Percentiles rank a stretch among this genome's conserved stretches.
Evolutionary conservation across 257 asterid species (phyloP).

Genomic region (Lycium ferocissimum): DNA sequence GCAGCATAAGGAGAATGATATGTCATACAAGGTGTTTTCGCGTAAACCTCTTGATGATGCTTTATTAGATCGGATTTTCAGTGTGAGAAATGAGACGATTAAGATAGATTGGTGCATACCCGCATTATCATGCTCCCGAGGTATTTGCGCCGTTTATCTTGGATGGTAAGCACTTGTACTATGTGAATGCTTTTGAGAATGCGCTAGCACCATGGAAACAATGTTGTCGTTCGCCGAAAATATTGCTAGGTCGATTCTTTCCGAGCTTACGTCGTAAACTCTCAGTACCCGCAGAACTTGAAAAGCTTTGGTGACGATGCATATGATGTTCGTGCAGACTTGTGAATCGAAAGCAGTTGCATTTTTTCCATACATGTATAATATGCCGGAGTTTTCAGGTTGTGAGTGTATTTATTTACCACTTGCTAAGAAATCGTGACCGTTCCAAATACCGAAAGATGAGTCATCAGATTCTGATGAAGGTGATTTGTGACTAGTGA

Average conservation of each 20-base stretch:
- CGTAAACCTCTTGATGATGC: constrained; percentile 71
- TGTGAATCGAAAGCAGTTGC: constrained; percentile 42
- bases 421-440: constrained; percentile 55
- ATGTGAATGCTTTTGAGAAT: constrained; percentile 93
- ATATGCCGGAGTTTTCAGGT: neutral
- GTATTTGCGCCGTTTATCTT: constrained; percentile 72
- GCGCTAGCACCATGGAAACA: constrained; percentile 97
- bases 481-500: constrained; percentile 45
- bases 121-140: constrained; percentile 91
- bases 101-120: constrained; percentile 93
- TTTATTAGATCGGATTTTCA: constrained; percentile 72
- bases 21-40: constrained; percentile 87
- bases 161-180: constrained; percentile 79
- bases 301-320: constrained; percentile 48
- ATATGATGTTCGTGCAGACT: constrained; percentile 52
- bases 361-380: neutral
- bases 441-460: constrained; percentile 88
- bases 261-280: constrained; percentile 52
- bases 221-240: constrained; percentile 97
- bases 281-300: constrained; percentile 46
- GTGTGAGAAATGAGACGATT: constrained; percentile 76
- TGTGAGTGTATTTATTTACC: no score
- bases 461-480: constrained; percentile 43
- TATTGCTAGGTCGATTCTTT: constrained; percentile 84
- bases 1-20: constrained; percentile 67